Evolutionary conservation across 2,329 filamentous ascomycete species (phyloP).

Genomic region (Phaeophleospora eucalypticola): DNA sequence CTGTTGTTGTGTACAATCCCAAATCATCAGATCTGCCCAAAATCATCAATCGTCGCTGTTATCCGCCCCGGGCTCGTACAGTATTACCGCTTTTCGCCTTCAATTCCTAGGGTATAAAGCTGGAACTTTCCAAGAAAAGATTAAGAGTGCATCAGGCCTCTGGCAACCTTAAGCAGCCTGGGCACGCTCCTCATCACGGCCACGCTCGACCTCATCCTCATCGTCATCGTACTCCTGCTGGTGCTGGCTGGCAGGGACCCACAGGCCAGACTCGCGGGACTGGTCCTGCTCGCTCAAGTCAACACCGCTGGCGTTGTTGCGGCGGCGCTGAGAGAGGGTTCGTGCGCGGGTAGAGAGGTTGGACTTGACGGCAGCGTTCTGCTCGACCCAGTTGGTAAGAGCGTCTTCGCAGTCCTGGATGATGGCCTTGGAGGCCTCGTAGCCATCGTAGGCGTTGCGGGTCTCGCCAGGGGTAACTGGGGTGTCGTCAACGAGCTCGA

Average conservation of each 20-base stretch:
- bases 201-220: constrained; percentile 52
- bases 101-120: constrained; percentile 24
- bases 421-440: constrained; percentile 96
- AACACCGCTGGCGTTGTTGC: constrained; percentile 64
- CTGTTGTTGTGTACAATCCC: background rate
- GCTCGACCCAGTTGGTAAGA: constrained; percentile 92
- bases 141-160: constrained; percentile 4
- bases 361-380: constrained; percentile 81
- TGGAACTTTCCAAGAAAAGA: constrained; percentile 8
- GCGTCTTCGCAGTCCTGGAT: constrained; percentile 98
- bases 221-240: constrained; percentile 60
- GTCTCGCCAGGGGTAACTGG: constrained; percentile 97
- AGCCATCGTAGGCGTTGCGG: constrained; percentile 91
- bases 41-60: constrained; percentile 16
- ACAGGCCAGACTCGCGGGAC: constrained; percentile 66
- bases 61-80: constrained; percentile 17
- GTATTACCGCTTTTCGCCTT: constrained; percentile 20
- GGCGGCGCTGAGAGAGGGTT: constrained; percentile 78
- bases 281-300: constrained; percentile 81
- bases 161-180: constrained; percentile 12
- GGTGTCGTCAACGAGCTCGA: constrained; percentile 93
- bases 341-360: constrained; percentile 84
- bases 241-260: constrained; percentile 72
- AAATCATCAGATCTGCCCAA: background rate
- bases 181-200: constrained; percentile 45